phyloP scores from a whole-genome alignment of 352 stramenopile species.

The Phytophthora pini region DNA sequence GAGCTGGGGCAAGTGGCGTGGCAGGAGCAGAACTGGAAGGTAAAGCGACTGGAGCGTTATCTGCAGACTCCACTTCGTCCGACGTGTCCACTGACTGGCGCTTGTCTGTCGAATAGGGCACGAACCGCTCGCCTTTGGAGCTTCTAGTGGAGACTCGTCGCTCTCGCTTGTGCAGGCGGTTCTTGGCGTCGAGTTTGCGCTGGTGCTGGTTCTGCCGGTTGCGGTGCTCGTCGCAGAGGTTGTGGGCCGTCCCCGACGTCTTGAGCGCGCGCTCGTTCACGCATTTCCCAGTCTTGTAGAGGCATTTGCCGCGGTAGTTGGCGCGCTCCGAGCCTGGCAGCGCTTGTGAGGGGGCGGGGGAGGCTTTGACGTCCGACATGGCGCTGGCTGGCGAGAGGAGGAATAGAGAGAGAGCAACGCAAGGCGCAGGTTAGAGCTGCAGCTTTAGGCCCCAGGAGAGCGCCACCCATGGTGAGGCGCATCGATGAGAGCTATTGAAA shows the following conservation, averaged over 20 bases:
- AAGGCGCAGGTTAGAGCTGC: constrained; percentile 17
- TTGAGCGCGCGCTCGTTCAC: constrained; percentile 87
- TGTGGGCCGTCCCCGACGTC: constrained; percentile 81
- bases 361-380: constrained; percentile 30
- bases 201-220: constrained; percentile 87
- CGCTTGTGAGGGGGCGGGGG: constrained; percentile 2
- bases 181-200: constrained; percentile 88
- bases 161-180: constrained; percentile 72
- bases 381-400: constrained; percentile 9
- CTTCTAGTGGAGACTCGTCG: constrained; percentile 31
- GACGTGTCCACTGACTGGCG: constrained; percentile 8
- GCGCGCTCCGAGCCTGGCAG: constrained; percentile 37
- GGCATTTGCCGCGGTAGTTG: constrained; percentile 76
- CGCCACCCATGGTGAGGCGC: constrained; percentile 14
- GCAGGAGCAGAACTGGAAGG: constrained; percentile 2
- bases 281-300: constrained; percentile 91
- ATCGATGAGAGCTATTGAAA: constrained; percentile 2
- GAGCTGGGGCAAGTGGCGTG: background rate
- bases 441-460: constrained; percentile 12
- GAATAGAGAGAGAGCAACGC: background rate
- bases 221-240: constrained; percentile 87
- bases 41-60: background rate
- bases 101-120: constrained; percentile 32
- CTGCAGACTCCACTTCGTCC: constrained; percentile 13
- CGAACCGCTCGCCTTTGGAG: constrained; percentile 22